Conservation (phyloP, 345 rosid genomes). For the Geranium brycei region DNA sequence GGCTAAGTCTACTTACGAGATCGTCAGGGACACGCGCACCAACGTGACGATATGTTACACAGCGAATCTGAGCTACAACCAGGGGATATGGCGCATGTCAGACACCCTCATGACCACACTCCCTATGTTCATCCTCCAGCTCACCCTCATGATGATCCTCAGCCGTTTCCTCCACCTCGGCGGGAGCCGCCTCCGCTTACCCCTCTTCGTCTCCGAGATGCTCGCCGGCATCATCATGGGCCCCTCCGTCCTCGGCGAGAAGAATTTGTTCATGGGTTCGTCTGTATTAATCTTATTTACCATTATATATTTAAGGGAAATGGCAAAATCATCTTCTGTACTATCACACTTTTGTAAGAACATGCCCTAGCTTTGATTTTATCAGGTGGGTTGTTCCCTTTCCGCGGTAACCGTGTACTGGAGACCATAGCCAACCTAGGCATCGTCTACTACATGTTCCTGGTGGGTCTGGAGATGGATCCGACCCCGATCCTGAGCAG, state of each 20-base stretch:
- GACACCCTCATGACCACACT: slow-evolving; percentile 14
- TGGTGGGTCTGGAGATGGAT: slow-evolving; percentile 54
- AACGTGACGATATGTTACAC: too few relatives aligned
- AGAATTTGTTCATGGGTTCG: not conserved
- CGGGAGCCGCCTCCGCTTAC: slow-evolving; percentile 18
- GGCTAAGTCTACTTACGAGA: too few relatives aligned
- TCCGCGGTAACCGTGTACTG: slow-evolving; percentile 14
- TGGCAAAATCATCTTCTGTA: too few relatives aligned
- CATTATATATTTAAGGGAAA: too few relatives aligned
- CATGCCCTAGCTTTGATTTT: too few relatives aligned
- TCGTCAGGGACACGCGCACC: too few relatives aligned
- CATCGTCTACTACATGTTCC: slow-evolving; percentile 38
- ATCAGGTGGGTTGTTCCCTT: slow-evolving; percentile 12
- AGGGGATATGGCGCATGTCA: too few relatives aligned
- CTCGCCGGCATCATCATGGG: slow-evolving; percentile 22
- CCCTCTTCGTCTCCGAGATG: slow-evolving; percentile 8
- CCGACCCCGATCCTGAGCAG: slow-evolving; percentile 21
- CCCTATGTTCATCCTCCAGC: slow-evolving; percentile 17
- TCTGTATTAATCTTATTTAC: too few relatives aligned
- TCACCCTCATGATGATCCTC: slow-evolving; percentile 5
- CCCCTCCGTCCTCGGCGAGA: not conserved
- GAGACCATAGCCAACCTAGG: slow-evolving; percentile 46
- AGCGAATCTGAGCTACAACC: too few relatives aligned
- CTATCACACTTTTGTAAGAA: too few relatives aligned
- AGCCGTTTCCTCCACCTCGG: slow-evolving; percentile 13